These are phyloP conservation scores for Eutrema salsugineum DNA, from an alignment of 441 rosid genomes.

Conservation along the genomic window DNA sequence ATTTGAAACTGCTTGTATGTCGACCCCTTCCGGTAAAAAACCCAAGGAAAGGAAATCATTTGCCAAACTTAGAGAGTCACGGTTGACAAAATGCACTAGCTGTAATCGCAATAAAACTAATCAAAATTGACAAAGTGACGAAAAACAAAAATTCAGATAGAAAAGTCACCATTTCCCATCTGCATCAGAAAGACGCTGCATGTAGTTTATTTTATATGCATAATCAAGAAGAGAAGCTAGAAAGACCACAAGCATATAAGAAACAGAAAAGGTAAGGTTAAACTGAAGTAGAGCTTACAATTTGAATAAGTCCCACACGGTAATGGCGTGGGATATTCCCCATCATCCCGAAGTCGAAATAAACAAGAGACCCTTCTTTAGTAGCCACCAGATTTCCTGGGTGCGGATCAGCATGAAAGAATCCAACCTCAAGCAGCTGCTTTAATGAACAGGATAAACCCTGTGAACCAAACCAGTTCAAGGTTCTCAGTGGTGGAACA, in stretches of 20 bases:
- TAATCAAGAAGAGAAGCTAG: background rate
- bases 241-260: background rate
- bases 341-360: constrained; percentile 99
- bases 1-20: constrained; percentile 73
- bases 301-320: constrained; percentile 94
- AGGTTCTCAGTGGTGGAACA: background rate
- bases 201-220: background rate
- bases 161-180: background rate
- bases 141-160: background rate
- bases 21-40: constrained; percentile 93
- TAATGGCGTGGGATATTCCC: constrained; percentile 97
- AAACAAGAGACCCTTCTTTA: constrained; percentile 72
- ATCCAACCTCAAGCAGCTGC: constrained; percentile 97
- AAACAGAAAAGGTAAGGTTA: background rate
- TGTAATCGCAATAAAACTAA: constrained; percentile 56
- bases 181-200: background rate
- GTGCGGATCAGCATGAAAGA: constrained; percentile 99
- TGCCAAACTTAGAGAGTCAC: constrained; percentile 98
- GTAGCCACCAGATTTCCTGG: constrained; percentile 99
- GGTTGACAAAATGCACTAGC: constrained; percentile 99
- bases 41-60: constrained; percentile 99
- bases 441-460: constrained; percentile 93
- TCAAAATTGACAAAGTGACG: constrained; percentile 14
- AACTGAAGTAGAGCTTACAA: constrained; percentile 47
- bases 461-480: constrained; percentile 35